Evolutionary conservation across 2,329 filamentous ascomycete genomes (phyloP).

Genomic region (Camptophora hylomeconis): DNA sequence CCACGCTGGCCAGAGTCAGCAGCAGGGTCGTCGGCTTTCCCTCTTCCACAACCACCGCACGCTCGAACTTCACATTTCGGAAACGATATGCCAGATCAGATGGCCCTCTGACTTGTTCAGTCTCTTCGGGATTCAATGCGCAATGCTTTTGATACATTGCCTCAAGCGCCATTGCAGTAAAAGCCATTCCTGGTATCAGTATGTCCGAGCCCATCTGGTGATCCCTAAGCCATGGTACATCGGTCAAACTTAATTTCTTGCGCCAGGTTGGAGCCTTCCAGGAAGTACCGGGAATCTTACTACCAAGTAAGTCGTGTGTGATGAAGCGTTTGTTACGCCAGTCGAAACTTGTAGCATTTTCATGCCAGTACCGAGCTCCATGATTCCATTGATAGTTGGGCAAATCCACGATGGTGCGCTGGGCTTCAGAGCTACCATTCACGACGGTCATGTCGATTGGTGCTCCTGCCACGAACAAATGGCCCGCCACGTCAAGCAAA

Average conservation of each 20-base stretch:
- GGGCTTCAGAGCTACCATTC: constrained; percentile 2
- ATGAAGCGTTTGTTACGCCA: constrained; percentile 25
- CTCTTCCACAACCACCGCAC: constrained; percentile 6
- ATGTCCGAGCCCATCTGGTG: constrained; percentile 17
- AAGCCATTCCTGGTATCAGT: constrained; percentile 21
- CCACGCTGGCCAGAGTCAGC: constrained; percentile 11
- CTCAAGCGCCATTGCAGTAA: constrained; percentile 21
- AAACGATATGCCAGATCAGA: constrained; percentile 5
- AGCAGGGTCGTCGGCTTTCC: too few relatives aligned
- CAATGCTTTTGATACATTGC: too few relatives aligned
- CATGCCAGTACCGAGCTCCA: constrained; percentile 29
- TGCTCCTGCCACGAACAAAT: constrained; percentile 4
- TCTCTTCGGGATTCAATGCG: too few relatives aligned
- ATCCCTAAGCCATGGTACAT: constrained; percentile 21
- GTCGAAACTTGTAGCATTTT: constrained; percentile 29
- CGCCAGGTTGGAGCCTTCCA: constrained; percentile 19
- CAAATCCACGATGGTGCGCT: constrained; percentile 21
- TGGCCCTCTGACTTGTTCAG: constrained; percentile 4
- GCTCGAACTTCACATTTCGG: constrained; percentile 13
- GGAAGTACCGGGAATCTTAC: constrained; percentile 3
- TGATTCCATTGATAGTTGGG: constrained; percentile 40
- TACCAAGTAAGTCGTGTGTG: constrained; percentile 19
- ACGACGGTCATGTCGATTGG: constrained; percentile 4
- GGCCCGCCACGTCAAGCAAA: constrained; percentile 5
- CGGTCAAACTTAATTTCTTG: constrained; percentile 18